Evolutionary conservation across 2,329 filamentous ascomycete genomes (phyloP).

Genomic region (Penicillium sp.): DNA sequence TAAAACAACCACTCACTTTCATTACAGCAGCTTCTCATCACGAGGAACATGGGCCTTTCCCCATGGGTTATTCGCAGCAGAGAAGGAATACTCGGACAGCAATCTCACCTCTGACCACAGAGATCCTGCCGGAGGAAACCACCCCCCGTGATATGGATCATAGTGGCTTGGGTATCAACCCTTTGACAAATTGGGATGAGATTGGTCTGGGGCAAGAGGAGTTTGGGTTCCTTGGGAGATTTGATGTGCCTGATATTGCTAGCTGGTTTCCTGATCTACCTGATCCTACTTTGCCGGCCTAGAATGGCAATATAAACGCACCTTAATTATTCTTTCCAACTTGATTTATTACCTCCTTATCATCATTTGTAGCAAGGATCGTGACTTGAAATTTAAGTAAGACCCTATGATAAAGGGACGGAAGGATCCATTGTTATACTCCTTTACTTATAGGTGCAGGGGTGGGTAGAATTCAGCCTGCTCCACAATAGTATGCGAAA

Average conservation of each 20-base stretch:
- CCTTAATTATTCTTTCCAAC: too few species aligned
- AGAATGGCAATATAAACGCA: too few species aligned
- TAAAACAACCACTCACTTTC: background rate
- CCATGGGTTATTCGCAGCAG: constrained; percentile 8
- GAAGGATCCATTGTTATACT: too few species aligned
- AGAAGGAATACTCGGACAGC: constrained; percentile 3
- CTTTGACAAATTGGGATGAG: constrained; percentile 21
- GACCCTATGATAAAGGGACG: too few species aligned
- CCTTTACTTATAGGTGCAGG: too few species aligned
- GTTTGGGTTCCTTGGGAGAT: constrained; percentile 23
- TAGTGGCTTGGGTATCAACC: constrained; percentile 8
- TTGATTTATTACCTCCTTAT: too few species aligned
- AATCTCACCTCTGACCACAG: background rate
- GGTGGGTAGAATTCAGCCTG: too few species aligned
- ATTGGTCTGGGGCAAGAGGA: constrained; percentile 22
- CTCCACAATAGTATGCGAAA: too few species aligned
- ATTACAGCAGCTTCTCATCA: background rate
- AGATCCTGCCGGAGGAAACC: constrained; percentile 1
- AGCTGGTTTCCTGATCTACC: constrained; percentile 23
- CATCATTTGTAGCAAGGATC: too few species aligned
- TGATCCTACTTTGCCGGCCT: background rate
- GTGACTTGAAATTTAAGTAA: too few species aligned
- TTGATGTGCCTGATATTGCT: constrained; percentile 25
- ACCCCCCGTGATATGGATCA: constrained; percentile 1
- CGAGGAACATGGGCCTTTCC: background rate